These are phyloP conservation scores for Cytospora leucostoma DNA, from an alignment of 2,329 filamentous ascomycete genomes.

Conservation along the genomic window DNA sequence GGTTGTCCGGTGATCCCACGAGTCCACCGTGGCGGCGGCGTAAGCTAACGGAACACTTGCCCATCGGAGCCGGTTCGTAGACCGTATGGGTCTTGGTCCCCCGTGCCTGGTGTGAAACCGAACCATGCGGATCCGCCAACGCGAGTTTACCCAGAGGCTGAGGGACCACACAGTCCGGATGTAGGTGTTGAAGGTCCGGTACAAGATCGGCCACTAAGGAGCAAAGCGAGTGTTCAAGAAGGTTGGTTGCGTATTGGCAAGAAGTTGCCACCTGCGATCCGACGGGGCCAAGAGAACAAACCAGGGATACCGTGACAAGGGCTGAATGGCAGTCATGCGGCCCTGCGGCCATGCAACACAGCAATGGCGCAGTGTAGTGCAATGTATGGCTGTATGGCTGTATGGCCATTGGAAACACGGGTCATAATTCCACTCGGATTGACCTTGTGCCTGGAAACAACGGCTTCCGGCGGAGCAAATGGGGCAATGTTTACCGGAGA, in stretches of 20 bases:
- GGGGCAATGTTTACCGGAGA: neutral
- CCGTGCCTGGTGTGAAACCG: neutral
- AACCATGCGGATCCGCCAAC: neutral
- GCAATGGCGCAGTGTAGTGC: neutral
- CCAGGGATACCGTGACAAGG: neutral
- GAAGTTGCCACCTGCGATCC: neutral
- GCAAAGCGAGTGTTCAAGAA: neutral
- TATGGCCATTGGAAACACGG: neutral
- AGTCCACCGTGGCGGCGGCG: neutral
- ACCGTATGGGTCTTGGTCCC: neutral
- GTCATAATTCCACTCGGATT: neutral
- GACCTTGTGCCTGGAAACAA: neutral
- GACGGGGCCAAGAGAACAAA: neutral
- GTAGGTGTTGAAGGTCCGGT: neutral
- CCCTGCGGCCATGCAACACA: neutral
- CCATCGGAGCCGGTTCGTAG: neutral
- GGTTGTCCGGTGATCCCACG: neutral
- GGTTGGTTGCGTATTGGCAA: neutral
- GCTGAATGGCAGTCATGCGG: neutral
- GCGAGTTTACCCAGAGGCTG: neutral
- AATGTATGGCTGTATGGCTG: neutral
- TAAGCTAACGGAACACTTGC: neutral
- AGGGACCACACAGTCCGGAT: neutral
- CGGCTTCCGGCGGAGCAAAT: neutral
- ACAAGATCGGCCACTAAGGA: neutral